A percentile compares a stretch with the other conserved stretches of the same genome.
Evolutionary conservation across 164 flowering plant species (phyloP).

Genomic region (Litsea cubeba): DNA sequence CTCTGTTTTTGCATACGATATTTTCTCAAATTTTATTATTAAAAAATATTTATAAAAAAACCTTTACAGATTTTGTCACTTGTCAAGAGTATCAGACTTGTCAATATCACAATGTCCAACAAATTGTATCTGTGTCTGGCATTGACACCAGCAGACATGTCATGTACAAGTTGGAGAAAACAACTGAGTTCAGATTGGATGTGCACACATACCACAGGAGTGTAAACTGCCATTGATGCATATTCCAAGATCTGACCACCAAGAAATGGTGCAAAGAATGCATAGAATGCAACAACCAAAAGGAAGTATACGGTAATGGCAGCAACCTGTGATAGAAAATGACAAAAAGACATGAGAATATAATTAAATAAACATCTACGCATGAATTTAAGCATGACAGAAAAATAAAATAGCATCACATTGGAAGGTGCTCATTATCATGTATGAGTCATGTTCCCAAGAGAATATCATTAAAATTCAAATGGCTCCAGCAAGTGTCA

Average conservation of each 20-base stretch:
- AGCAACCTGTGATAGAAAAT: constrained; percentile 55
- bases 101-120: too few relatives aligned
- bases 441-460: not conserved
- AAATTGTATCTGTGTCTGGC: not conserved
- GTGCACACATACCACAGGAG: constrained; percentile 72
- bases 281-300: constrained; percentile 87
- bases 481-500: not conserved
- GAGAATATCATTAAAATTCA: not conserved
- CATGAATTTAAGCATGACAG: not conserved
- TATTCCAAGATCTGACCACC: constrained; percentile 81
- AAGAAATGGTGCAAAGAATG: constrained; percentile 94
- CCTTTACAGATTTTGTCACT: too few relatives aligned
- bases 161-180: not conserved
- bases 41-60: too few relatives aligned
- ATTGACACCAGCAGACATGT: not conserved
- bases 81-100: too few relatives aligned
- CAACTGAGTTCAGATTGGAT: not conserved
- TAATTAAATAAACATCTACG: not conserved
- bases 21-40: too few relatives aligned
- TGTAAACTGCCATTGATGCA: constrained; percentile 50
- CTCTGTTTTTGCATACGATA: too few relatives aligned
- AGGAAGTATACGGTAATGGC: constrained; percentile 95
- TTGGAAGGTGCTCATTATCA: not conserved
- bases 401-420: not conserved
- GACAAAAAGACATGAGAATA: not conserved